Base-by-base conservation (phyloP, 768 basidiomycete species). In the Cyathus striatus region DNA sequence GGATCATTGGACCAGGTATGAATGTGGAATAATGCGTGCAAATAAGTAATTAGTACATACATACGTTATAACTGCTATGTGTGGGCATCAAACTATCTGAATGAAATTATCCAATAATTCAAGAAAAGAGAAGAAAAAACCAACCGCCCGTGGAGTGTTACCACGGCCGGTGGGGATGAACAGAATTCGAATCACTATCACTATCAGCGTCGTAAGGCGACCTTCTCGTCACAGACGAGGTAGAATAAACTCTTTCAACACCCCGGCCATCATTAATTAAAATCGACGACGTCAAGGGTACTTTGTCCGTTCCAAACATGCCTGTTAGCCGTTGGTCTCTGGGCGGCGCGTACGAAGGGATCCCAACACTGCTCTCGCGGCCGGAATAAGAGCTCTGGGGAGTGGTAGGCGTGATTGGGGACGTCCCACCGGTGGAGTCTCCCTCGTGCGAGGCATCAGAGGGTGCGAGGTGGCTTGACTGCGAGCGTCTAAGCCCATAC, bases 371-470 rank as follows among this genome's bases (percentile, higher is more conserved):
- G 36, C 36, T 21, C 27, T 18, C 30, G 32, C 22, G 14, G 32
- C 23, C 33, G 40, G 67, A 65, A 23, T 55, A 49, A 17, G 61
- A 58, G 14, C 76, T 79, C 40, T 66, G 74, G 27, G 79, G 78
- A 7, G 79, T 80, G 2, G 66, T 64, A 7, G 79, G 79, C 9
- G 76, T 76, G 14, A 75, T 62, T 4, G 79, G 78, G 9, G 79
- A 81, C 3, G 71, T 61, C 39, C 69, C 72, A 20, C 73, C 72
- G 1, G 66, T 70, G 1, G 78, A 78, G 49, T 65, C 63, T 18
- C 64, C 68, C 39, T 70, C 71, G 45, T 68, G 66, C 4, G 68
- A 64, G 46, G 60, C 51, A 53, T 72, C 67, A 35, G 68, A 67
- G 9, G 63, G 35, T 18, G 35, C 7, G 20, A 36, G 35, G 35